Evolutionary conservation across 768 basidiomycete genomes (phyloP).

Genomic region (Lepiota brunneoincarnata): DNA sequence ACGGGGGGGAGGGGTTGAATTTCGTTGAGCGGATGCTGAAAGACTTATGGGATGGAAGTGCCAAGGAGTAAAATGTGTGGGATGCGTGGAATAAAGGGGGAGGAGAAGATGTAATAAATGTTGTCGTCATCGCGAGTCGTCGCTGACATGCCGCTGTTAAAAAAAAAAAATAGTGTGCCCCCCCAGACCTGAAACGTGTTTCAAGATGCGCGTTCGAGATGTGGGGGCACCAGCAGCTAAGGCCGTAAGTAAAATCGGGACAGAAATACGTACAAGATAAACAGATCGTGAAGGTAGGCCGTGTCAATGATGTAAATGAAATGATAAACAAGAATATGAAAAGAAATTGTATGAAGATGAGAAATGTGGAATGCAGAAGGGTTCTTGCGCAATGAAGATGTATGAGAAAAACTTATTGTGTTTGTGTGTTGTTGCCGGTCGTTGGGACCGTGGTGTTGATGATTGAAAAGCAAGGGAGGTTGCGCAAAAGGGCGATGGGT

Average conservation of each 20-base stretch:
- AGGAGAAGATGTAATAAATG: conserved; percentile 14
- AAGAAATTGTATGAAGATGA: conserved; percentile 17
- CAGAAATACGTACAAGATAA: conserved; percentile 15
- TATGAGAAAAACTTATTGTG: not conserved
- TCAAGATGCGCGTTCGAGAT: not conserved
- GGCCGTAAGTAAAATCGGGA: not conserved
- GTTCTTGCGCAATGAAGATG: conserved; percentile 12
- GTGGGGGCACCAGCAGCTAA: not conserved
- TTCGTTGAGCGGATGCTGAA: conserved; percentile 5
- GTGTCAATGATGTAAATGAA: conserved; percentile 14
- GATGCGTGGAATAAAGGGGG: conserved; percentile 4
- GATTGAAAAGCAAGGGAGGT: conserved; percentile 5
- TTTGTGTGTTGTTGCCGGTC: not conserved
- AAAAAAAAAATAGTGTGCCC: not conserved
- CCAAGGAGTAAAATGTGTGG: not conserved
- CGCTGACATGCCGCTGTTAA: conserved; percentile 12
- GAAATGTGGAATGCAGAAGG: conserved; percentile 21
- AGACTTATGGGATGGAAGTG: conserved; percentile 19
- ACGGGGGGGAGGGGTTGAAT: not conserved
- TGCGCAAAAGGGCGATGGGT: conserved; percentile 6
- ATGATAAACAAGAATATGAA: conserved; percentile 12
- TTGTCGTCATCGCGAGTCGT: conserved; percentile 12
- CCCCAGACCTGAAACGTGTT: not conserved
- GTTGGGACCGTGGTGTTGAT: conserved; percentile 2
- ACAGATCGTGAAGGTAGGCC: conserved; percentile 13